A percentile compares a stretch with the other conserved stretches of the same genome.
Evolutionary conservation across 2,329 filamentous ascomycete species (phyloP).

Genomic region (Cladophialophora psammophila): DNA sequence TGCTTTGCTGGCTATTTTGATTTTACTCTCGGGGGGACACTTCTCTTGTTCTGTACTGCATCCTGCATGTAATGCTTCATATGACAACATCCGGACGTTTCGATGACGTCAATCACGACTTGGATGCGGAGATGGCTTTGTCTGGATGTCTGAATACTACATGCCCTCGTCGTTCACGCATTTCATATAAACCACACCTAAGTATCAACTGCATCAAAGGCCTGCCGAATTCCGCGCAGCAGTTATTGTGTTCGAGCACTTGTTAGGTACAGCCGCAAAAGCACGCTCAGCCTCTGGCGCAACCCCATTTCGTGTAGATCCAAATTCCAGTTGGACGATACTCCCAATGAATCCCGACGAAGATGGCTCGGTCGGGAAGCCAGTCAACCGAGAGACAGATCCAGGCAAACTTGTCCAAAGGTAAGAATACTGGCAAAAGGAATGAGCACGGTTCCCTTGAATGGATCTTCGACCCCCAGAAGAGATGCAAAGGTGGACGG

Average conservation of each 20-base stretch:
- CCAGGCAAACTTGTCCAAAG: slow-evolving; percentile 38
- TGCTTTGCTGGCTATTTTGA: not conserved
- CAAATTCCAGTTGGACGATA: too few species aligned
- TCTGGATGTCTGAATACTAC: not conserved
- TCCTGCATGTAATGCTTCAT: not conserved
- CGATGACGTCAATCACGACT: not conserved
- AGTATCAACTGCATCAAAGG: not conserved
- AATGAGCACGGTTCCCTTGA: not conserved
- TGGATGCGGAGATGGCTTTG: not conserved
- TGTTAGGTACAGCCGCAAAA: too few species aligned
- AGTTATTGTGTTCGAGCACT: too few species aligned
- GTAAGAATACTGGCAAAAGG: not conserved
- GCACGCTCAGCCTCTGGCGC: too few species aligned
- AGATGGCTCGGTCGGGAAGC: slow-evolving; percentile 39
- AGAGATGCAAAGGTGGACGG: not conserved
- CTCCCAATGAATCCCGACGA: slow-evolving; percentile 15
- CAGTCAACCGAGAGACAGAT: slow-evolving; percentile 45
- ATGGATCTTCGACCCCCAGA: not conserved
- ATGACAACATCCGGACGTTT: not conserved
- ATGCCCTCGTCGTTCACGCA: not conserved
- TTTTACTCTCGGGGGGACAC: not conserved
- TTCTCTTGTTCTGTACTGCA: not conserved
- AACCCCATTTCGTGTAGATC: too few species aligned
- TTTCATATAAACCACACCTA: too few species aligned
- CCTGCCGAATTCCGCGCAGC: too few species aligned